Evolutionary conservation across 2,329 filamentous ascomycete species (phyloP).

Genomic region (Alternaria hordeiaustralica): DNA sequence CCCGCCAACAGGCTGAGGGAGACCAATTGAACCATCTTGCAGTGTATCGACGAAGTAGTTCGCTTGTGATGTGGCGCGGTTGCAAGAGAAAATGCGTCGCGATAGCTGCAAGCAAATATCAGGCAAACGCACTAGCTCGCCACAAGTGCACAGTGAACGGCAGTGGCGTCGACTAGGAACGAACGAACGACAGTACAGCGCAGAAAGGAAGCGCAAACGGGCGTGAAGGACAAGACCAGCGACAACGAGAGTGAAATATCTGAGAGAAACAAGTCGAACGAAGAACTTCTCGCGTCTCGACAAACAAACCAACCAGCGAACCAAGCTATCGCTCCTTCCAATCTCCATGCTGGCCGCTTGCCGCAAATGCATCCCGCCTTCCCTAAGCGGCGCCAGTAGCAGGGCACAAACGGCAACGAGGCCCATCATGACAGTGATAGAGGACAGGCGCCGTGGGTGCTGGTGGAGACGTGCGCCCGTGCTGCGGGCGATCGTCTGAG

Average conservation of each 20-base stretch:
- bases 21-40: conserved; percentile 13
- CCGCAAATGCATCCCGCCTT: background rate
- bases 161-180: background rate
- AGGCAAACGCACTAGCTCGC: background rate
- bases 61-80: background rate
- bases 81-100: background rate
- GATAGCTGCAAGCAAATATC: background rate
- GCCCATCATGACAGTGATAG: conserved; percentile 1
- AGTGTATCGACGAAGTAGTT: background rate
- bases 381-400: conserved; percentile 2
- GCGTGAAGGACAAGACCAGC: background rate
- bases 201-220: background rate
- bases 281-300: background rate
- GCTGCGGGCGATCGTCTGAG: background rate
- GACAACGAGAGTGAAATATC: background rate
- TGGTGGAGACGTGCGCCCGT: conserved; percentile 1
- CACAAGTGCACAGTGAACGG: background rate
- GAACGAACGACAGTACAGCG: background rate
- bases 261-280: background rate
- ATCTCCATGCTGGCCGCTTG: background rate
- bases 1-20: conserved; percentile 29
- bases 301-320: background rate
- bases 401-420: conserved; percentile 2
- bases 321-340: conserved; percentile 6
- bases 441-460: background rate